A percentile compares a stretch with the other conserved stretches of the same genome.
These are phyloP conservation scores for Pseudoperonospora humuli DNA, from an alignment of 352 stramenopile species.

Conservation along the genomic window DNA sequence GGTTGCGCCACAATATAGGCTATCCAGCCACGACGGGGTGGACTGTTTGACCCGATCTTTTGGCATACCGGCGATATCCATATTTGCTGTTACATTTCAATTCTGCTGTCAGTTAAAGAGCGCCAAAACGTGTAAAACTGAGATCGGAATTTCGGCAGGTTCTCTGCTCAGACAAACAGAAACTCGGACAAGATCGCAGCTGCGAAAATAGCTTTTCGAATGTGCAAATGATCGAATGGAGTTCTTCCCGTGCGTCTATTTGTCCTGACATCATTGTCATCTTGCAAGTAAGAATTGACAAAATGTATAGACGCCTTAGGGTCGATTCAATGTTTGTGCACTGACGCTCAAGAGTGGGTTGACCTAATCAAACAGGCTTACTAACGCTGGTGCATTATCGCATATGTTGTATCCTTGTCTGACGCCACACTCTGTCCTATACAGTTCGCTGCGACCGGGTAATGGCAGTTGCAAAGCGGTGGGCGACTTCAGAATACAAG, in stretches of 20 bases:
- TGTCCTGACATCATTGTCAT: slow-evolving; percentile 5
- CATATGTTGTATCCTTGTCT: slow-evolving; percentile 7
- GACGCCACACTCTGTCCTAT: slow-evolving; percentile 1
- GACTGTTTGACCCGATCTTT: slow-evolving; percentile 1
- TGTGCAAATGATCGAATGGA: no score
- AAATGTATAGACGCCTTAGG: neutral
- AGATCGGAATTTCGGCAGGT: slow-evolving; percentile 8
- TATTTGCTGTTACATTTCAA: slow-evolving; percentile 10
- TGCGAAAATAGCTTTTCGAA: slow-evolving; percentile 1
- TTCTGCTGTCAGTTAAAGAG: slow-evolving; percentile 6
- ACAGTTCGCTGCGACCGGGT: slow-evolving; percentile 11
- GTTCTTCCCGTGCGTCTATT: slow-evolving; percentile 13
- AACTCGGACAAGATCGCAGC: slow-evolving; percentile 6
- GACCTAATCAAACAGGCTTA: slow-evolving; percentile 12
- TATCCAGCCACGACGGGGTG: slow-evolving; percentile 17
- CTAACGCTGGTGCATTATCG: slow-evolving; percentile 10
- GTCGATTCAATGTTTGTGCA: slow-evolving; percentile 1
- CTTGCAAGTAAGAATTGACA: slow-evolving; percentile 3
- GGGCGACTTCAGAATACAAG: slow-evolving; percentile 8
- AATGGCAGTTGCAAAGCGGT: neutral
- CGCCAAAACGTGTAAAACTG: slow-evolving; percentile 9
- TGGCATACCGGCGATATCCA: neutral
- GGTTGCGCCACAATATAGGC: slow-evolving; percentile 8
- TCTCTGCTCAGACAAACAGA: slow-evolving; percentile 13
- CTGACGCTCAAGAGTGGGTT: slow-evolving; percentile 8